These are phyloP conservation scores for Choiromyces venosus DNA, from an alignment of 495 filamentous ascomycete species.

Conservation along the genomic window DNA sequence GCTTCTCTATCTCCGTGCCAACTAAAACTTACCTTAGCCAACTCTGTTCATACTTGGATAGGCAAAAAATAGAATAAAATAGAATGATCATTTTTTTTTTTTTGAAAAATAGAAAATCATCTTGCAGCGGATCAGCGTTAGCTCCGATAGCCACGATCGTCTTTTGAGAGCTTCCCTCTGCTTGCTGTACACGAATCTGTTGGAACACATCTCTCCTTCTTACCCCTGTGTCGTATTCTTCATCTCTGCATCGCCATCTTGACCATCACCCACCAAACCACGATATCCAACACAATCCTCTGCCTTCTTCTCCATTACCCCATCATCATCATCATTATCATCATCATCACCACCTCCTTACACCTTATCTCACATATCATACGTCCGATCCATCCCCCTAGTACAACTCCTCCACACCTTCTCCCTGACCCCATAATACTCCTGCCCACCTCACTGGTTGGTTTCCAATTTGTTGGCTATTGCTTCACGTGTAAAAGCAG, in stretches of 20 bases:
- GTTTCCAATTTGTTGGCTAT: not conserved
- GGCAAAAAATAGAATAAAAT: not conserved
- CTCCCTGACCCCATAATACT: not conserved
- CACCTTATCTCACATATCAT: slow-evolving; percentile 1
- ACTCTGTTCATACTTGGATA: not conserved
- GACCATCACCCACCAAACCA: not conserved
- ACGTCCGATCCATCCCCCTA: not conserved
- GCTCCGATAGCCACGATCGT: not conserved
- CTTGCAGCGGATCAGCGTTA: not conserved
- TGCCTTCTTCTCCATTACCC: not conserved
- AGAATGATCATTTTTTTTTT: not conserved
- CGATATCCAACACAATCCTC: slow-evolving; percentile 1
- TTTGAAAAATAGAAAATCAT: not conserved
- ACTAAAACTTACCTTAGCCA: not conserved
- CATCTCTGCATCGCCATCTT: not conserved
- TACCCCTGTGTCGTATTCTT: not conserved
- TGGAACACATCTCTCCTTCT: not conserved
- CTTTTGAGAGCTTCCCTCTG: not conserved
- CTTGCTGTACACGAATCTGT: not conserved
- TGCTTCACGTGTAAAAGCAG: not conserved
- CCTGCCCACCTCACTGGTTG: not conserved
- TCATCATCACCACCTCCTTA: not conserved
- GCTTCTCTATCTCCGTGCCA: not conserved
- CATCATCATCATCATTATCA: not conserved
- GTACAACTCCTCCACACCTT: not conserved